phyloP scores from a whole-genome alignment of 192 early-diverging fungal species.

The Backusella mclennaniae region DNA sequence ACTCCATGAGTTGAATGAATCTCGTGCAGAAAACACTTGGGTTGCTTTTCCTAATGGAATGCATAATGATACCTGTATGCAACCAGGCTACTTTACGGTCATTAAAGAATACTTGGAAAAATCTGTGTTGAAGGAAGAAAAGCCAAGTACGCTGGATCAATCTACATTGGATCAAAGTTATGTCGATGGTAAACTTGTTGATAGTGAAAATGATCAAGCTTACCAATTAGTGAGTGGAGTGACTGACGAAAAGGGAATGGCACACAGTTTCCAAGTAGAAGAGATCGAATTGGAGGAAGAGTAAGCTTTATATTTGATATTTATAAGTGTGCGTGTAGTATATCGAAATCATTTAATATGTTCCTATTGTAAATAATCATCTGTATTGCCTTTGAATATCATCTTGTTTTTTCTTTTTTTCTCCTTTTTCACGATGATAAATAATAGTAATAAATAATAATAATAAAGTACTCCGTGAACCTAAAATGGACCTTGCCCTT shows the following conservation, averaged over 20 bases:
- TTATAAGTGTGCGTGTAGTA: not conserved
- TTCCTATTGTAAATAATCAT: not conserved
- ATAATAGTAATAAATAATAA: not conserved
- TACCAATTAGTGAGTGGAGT: conserved; percentile 27
- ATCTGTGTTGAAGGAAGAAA: not conserved
- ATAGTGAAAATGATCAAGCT: not conserved
- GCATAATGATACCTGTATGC: conserved; percentile 88
- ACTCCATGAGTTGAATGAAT: conserved; percentile 64
- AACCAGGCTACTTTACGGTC: conserved; percentile 16
- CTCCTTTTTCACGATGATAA: not conserved
- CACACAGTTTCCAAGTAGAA: conserved; percentile 22
- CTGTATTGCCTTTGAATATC: not conserved
- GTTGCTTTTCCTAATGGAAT: conserved; percentile 75
- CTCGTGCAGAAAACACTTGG: conserved; percentile 43
- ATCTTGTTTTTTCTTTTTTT: not conserved
- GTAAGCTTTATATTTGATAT: not conserved
- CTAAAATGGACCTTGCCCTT: not conserved
- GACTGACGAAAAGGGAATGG: conserved; percentile 17
- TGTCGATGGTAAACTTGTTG: conserved; percentile 2
- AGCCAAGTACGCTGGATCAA: not conserved
- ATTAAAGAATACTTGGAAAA: conserved; percentile 1
- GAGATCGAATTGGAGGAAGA: conserved; percentile 10
- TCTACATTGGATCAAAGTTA: conserved; percentile 12
- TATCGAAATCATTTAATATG: not conserved
- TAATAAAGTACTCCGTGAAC: not conserved